phyloP scores from a whole-genome alignment of 768 basidiomycete genomes.

The Trametes punicea region DNA sequence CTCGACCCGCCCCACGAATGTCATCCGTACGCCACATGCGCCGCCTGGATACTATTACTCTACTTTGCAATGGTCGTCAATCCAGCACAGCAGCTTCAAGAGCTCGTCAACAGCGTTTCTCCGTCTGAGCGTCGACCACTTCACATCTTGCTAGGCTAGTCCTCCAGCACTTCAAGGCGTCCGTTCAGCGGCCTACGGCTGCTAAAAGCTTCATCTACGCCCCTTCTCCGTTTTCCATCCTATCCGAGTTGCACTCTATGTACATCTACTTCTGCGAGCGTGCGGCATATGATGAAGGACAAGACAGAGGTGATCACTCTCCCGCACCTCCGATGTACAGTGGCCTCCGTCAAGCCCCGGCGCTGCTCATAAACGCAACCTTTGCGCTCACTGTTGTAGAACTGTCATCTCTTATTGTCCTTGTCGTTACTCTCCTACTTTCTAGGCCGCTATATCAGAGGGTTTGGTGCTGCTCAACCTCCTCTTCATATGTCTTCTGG shows the following conservation, averaged over 20 bases:
- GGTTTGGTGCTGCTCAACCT: slow-evolving; percentile 19
- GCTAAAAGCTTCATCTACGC: neutral
- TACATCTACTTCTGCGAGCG: neutral
- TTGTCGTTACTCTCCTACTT: slow-evolving; percentile 16
- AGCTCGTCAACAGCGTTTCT: neutral
- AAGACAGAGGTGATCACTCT: too few relatives aligned
- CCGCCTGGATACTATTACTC: neutral
- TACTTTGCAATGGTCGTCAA: neutral
- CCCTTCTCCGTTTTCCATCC: neutral
- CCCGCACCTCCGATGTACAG: too few relatives aligned
- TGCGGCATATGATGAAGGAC: neutral
- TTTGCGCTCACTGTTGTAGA: slow-evolving; percentile 19
- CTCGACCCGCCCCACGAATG: neutral
- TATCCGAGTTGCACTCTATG: too few relatives aligned
- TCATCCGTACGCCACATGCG: neutral
- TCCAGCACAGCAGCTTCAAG: neutral
- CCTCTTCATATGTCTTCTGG: slow-evolving; percentile 5
- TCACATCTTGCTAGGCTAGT: neutral
- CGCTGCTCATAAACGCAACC: slow-evolving; percentile 13
- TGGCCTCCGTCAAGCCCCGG: slow-evolving; percentile 10
- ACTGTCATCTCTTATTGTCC: slow-evolving; percentile 13
- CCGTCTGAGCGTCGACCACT: neutral
- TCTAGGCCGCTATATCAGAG: slow-evolving; percentile 2
- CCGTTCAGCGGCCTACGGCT: neutral
- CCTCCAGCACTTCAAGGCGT: neutral